phyloP scores from a whole-genome alignment of 202 grass and related monocot genomes.

The Panicum virgatum region DNA sequence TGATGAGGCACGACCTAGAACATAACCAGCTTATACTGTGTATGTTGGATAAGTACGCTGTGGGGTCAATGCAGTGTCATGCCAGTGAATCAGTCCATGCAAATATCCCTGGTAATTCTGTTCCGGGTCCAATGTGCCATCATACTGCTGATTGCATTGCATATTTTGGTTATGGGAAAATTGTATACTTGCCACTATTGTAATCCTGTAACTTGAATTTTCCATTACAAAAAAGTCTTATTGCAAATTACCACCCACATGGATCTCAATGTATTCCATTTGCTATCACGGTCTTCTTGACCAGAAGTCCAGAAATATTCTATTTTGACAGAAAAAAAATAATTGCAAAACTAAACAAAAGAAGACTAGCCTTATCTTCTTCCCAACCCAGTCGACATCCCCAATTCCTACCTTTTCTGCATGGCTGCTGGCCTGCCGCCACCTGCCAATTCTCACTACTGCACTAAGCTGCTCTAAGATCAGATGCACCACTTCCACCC shows the following conservation, averaged over 20 bases:
- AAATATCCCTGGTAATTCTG: not conserved
- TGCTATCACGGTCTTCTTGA: not conserved
- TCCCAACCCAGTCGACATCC: not conserved
- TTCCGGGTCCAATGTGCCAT: not conserved
- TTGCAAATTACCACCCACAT: not conserved
- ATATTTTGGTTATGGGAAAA: not conserved
- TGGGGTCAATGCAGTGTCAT: not conserved
- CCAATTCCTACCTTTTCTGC: not conserved
- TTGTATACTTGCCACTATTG: not conserved
- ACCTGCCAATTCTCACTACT: not conserved
- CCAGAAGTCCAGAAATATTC: not conserved
- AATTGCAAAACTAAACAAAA: not conserved
- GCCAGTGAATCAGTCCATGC: not conserved
- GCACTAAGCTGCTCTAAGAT: not conserved
- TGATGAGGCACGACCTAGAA: not conserved
- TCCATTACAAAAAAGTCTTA: not conserved
- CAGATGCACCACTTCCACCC: not conserved
- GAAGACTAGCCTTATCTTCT: not conserved
- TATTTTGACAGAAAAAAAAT: not conserved
- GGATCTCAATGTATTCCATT: not conserved
- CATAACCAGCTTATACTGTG: not conserved
- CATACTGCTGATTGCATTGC: not conserved
- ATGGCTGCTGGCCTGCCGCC: not conserved
- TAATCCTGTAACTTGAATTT: not conserved
- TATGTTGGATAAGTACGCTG: not conserved